Percentiles rank a stretch among this genome's conserved stretches.
Evolutionary conservation across 75 land plant species (phyloP).

Genomic region (Selaginella tamariscina): DNA sequence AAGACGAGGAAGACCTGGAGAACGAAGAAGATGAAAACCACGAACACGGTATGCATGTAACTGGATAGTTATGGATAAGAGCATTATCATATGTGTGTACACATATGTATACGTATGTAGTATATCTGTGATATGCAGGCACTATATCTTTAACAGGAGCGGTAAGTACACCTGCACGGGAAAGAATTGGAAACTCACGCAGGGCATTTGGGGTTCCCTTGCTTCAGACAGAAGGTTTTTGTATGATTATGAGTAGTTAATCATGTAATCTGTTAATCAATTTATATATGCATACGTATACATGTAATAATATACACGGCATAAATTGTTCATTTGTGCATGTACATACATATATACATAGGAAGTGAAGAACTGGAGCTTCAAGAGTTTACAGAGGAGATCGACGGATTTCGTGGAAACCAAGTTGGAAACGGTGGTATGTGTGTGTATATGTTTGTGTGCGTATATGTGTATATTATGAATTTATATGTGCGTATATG

Average conservation of each 20-base stretch:
- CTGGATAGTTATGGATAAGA: conserved; percentile 15
- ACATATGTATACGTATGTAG: conserved; percentile 1
- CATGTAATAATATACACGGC: too few species aligned
- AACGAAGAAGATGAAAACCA: conserved; percentile 22
- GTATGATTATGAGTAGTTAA: too few species aligned
- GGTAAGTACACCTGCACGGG: background rate
- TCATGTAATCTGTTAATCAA: too few species aligned
- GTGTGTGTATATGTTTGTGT: too few species aligned
- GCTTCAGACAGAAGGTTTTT: background rate
- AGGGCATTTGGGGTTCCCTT: background rate
- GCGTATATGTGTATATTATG: too few species aligned
- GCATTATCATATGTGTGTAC: background rate
- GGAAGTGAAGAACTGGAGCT: conserved; percentile 7
- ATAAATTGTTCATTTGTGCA: too few species aligned
- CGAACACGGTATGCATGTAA: conserved; percentile 40
- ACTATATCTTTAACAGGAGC: background rate
- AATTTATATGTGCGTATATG: too few species aligned
- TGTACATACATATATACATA: too few species aligned
- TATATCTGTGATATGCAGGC: conserved; percentile 8
- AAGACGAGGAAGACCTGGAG: conserved; percentile 11
- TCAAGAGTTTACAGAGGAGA: conserved; percentile 10
- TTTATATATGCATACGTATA: too few species aligned
- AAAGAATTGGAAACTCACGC: background rate
- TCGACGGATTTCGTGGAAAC: conserved; percentile 2
- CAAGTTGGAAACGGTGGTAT: conserved; percentile 10